phyloP scores from a whole-genome alignment of 2,329 filamentous ascomycete genomes.

The Exophiala oligosperma region DNA sequence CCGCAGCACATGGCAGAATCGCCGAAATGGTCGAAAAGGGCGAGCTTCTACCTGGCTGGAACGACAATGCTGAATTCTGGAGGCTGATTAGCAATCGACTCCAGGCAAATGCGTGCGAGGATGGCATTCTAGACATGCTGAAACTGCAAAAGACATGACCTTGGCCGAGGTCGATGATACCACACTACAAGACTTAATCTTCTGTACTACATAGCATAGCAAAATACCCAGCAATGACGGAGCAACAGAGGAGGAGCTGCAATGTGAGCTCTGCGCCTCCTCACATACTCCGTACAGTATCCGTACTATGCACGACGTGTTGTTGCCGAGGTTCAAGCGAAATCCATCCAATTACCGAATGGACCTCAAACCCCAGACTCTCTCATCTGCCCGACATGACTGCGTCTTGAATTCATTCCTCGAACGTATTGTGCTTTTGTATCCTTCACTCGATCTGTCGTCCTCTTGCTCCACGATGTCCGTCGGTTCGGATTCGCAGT shows the following conservation, averaged over 20 bases:
- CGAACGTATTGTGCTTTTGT: neutral
- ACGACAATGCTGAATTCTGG: conserved; percentile 53
- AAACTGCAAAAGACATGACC: neutral
- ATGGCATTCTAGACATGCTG: conserved; percentile 44
- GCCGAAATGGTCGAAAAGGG: conserved; percentile 34
- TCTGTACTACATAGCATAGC: too few species aligned
- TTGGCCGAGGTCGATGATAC: too few species aligned
- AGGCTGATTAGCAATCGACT: conserved; percentile 58
- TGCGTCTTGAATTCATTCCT: neutral
- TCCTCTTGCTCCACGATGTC: conserved; percentile 19
- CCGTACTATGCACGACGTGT: too few species aligned
- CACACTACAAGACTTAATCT: too few species aligned
- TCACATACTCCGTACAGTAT: too few species aligned
- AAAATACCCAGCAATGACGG: too few species aligned
- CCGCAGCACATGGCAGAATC: conserved; percentile 19
- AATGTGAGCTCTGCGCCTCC: neutral
- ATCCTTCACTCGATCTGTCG: neutral
- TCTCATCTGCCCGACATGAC: neutral
- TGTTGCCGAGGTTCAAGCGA: conserved; percentile 18
- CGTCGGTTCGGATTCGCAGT: conserved; percentile 34
- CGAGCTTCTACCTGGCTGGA: conserved; percentile 53
- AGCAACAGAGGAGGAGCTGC: neutral
- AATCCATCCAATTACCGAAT: neutral
- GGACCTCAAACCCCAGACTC: conserved; percentile 1
- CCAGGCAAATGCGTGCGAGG: conserved; percentile 60